Percentiles rank a stretch among this genome's conserved stretches.
Conservation (phyloP, 2,329 filamentous ascomycete genomes). For the Fusarium veterinarium region DNA sequence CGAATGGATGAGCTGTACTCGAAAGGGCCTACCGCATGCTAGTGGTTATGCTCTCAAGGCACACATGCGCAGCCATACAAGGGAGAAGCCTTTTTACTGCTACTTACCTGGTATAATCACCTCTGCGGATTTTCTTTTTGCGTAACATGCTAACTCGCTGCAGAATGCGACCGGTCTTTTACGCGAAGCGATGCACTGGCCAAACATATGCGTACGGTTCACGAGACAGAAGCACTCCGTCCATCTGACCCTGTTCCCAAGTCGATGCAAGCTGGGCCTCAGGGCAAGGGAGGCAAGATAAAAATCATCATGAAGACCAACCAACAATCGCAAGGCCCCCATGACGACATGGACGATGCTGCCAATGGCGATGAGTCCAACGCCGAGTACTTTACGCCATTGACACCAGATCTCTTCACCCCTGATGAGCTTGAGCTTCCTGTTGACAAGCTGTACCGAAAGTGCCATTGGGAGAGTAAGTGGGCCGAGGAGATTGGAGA, state of each 20-base stretch:
- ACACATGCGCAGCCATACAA: slow-evolving; percentile 96
- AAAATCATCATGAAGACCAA: slow-evolving; percentile 74
- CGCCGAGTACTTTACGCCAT: slow-evolving; percentile 67
- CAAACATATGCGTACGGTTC: slow-evolving; percentile 98
- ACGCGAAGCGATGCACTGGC: slow-evolving; percentile 94
- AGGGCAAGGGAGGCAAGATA: slow-evolving; percentile 63
- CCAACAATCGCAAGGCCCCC: slow-evolving; percentile 65
- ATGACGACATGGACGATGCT: slow-evolving; percentile 67
- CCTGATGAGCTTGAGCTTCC: slow-evolving; percentile 71
- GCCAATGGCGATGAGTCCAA: slow-evolving; percentile 66
- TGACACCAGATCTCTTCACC: slow-evolving; percentile 71
- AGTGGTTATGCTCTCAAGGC: slow-evolving; percentile 96
- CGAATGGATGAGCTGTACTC: slow-evolving; percentile 90
- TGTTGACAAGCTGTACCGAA: slow-evolving; percentile 69
- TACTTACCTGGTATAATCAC: slow-evolving; percentile 81
- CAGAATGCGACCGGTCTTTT: slow-evolving; percentile 97
- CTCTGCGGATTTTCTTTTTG: background rate
- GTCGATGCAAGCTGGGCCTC: slow-evolving; percentile 65
- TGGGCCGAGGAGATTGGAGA: slow-evolving; percentile 78
- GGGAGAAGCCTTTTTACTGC: slow-evolving; percentile 99
- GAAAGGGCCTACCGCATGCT: slow-evolving; percentile 91
- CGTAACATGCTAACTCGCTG: slow-evolving; percentile 29
- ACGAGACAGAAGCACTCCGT: slow-evolving; percentile 94
- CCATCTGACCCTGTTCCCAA: slow-evolving; percentile 81
- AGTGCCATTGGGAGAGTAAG: slow-evolving; percentile 77